These are phyloP conservation scores for Pyricularia sp. DNA, from an alignment of 2,329 filamentous ascomycete genomes.

Conservation along the genomic window DNA sequence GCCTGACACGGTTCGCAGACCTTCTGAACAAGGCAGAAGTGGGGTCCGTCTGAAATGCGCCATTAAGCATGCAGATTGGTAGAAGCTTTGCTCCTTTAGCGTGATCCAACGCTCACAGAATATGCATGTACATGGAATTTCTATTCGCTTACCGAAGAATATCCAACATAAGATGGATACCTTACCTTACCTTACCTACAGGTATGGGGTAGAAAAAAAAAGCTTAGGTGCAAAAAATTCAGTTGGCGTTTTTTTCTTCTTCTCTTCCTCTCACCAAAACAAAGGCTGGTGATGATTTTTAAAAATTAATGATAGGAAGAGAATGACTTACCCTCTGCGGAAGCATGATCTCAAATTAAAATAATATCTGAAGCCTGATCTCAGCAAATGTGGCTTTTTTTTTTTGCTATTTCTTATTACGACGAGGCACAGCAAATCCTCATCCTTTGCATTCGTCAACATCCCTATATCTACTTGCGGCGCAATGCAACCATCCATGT, in stretches of 20 bases:
- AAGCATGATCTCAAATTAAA: constrained; percentile 57
- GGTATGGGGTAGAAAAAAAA: not conserved
- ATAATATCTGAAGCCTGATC: constrained; percentile 15
- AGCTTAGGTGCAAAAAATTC: no score
- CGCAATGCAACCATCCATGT: not conserved
- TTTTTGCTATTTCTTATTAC: constrained; percentile 1
- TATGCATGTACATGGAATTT: not conserved
- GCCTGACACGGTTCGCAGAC: not conserved
- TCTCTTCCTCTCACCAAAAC: constrained; percentile 16
- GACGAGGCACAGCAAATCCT: not conserved
- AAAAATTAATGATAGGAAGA: constrained; percentile 54
- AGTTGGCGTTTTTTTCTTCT: constrained; percentile 4
- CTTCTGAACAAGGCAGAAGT: not conserved
- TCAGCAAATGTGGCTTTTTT: not conserved
- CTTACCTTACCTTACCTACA: not conserved
- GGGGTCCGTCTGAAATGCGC: not conserved
- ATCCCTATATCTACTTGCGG: not conserved
- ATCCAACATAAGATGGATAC: not conserved
- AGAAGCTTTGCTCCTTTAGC: no score
- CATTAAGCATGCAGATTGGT: not conserved
- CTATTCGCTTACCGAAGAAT: not conserved
- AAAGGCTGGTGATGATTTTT: constrained; percentile 49
- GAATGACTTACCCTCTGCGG: constrained; percentile 43
- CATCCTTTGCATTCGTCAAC: not conserved
- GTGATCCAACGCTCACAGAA: not conserved